Evolutionary conservation across 176 grass and related monocot species (phyloP), one percentile per base, ranked within the genome.

Genomic region (Lolium rigidum): DNA sequence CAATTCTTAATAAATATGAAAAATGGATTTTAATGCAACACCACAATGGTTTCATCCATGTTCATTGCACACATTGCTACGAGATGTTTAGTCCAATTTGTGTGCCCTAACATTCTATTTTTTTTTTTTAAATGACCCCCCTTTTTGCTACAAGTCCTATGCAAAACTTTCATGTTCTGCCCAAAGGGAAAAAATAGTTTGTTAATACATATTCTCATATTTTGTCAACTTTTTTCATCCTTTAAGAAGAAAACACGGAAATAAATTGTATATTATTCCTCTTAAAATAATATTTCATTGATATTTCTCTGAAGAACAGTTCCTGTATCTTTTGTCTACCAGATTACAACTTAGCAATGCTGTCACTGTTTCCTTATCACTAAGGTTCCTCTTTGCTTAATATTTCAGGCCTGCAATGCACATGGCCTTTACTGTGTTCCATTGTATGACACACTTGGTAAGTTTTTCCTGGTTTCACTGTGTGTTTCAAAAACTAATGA

Each of bases 361-460:
- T 28, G 37, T 22, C 18, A 35, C 10, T 64, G 69, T 74, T 81
- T 39, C 50, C n/a, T 43, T 76, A 24, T 77, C 31, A 44, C 64
- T 66, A 67, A 73, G 55, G 49, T 54, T 18, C 7, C 31, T 44
- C 22, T 26, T 88, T 92, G 46, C 71, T 80, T 89, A 20, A 58
- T 57, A 54, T 46, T 85, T 48, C 88, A 97, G 95, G 92, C 92
- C 70, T 94, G 95, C 88, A 98, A 95, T 87, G 92, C 97, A 83
- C 92, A 96, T 90, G 97, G 97, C 70, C 88, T 98, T 49, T 94
- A 91, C 59, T 98, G 94, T 90, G 92, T 94, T 87, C 97, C 97
- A 20, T 84, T 98, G 73, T 98, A 98, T 77, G 97, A 98, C 80
- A 96, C 97, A 17, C 94, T 98, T 84, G 97, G 97, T 98, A 90